Percentiles rank a stretch among this genome's conserved stretches.
Conservation (phyloP, 2,329 filamentous ascomycete genomes). For the Aureobasidium leucospermi region DNA sequence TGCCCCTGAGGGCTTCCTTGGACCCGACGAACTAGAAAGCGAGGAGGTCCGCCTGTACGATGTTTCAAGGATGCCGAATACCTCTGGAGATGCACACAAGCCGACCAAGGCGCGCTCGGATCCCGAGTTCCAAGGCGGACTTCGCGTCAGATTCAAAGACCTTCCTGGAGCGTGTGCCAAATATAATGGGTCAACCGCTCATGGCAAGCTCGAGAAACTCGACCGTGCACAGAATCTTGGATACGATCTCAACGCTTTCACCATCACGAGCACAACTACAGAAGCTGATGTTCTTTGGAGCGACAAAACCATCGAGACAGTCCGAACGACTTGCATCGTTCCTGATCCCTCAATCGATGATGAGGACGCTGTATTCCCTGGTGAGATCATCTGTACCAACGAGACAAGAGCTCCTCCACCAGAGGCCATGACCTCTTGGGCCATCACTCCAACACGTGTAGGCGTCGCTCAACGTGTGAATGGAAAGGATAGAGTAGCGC, state of each 20-base stretch:
- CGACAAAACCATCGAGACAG: conserved; percentile 44
- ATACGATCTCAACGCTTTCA: conserved; percentile 53
- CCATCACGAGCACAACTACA: conserved; percentile 43
- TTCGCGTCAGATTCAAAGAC: conserved; percentile 49
- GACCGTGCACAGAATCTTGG: conserved; percentile 43
- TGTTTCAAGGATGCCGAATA: conserved; percentile 18
- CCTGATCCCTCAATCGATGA: conserved; percentile 47
- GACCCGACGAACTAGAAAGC: conserved; percentile 36
- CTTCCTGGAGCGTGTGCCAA: conserved; percentile 43
- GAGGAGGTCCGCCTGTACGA: conserved; percentile 38
- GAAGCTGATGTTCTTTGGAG: conserved; percentile 53
- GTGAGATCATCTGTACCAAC: conserved; percentile 46
- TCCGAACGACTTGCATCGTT: conserved; percentile 39
- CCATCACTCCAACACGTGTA: conserved; percentile 40
- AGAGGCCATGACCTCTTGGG: conserved; percentile 17
- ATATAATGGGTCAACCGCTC: conserved; percentile 36
- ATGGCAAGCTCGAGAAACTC: conserved; percentile 38
- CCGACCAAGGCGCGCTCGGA: conserved; percentile 18
- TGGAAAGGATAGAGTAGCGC: conserved; percentile 48
- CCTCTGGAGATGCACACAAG: background rate
- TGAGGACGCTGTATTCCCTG: conserved; percentile 50
- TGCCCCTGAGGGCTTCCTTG: conserved; percentile 18
- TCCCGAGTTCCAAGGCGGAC: conserved; percentile 24
- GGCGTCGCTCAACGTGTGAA: conserved; percentile 53
- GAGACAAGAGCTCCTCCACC: conserved; percentile 23